Evolutionary conservation across 2,329 filamentous ascomycete genomes (phyloP).

Genomic region (Sphaerostilbella broomeana): DNA sequence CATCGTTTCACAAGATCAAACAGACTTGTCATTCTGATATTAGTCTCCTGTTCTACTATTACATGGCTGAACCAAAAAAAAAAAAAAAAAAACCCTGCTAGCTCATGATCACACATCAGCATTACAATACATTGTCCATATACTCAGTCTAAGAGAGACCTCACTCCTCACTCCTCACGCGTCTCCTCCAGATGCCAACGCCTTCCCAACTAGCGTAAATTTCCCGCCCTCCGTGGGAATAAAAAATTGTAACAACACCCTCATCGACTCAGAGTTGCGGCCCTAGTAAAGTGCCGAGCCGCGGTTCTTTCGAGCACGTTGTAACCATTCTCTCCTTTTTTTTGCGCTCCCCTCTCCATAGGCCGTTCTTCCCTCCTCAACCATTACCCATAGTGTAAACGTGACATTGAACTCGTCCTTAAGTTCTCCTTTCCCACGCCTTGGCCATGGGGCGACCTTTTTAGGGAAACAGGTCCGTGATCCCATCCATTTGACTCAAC

Average conservation of each 20-base stretch:
- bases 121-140: not conserved
- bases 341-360: not conserved
- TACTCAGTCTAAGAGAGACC: not conserved
- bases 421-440: no score
- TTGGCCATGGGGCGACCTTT: not conserved
- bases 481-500: constrained; percentile 1
- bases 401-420: no score
- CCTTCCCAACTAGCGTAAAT: constrained; percentile 5
- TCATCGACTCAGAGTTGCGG: not conserved
- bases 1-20: not conserved
- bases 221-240: not conserved
- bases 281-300: not conserved
- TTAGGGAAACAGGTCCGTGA: not conserved
- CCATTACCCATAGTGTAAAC: no score
- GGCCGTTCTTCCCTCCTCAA: no score
- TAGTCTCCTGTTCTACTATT: constrained; percentile 2
- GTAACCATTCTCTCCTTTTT: not conserved
- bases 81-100: no score
- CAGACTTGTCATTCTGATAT: constrained; percentile 11
- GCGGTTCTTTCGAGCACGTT: not conserved
- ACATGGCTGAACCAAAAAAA: constrained; percentile 5
- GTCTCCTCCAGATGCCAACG: constrained; percentile 5
- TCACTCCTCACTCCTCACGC: not conserved
- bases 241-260: not conserved
- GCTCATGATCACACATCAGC: not conserved